These are phyloP conservation scores for Colletotrichum sp. DNA, from an alignment of 2,329 filamentous ascomycete genomes.

Conservation along the genomic window DNA sequence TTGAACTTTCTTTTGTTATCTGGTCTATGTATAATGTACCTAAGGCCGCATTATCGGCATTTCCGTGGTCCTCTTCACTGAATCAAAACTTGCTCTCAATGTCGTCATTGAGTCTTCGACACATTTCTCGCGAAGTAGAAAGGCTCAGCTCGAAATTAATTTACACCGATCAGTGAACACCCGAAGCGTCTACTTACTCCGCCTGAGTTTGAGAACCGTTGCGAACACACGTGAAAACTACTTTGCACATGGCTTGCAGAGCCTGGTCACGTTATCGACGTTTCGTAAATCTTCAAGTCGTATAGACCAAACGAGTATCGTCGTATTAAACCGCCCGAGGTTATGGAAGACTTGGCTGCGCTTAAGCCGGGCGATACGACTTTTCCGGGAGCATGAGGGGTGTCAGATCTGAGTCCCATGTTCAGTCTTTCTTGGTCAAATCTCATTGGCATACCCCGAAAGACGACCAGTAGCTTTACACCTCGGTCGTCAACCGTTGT, in stretches of 20 bases:
- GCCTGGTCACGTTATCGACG: background rate
- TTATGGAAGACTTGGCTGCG: background rate
- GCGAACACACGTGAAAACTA: background rate
- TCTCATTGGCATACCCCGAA: background rate
- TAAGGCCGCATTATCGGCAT: background rate
- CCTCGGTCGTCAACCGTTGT: background rate
- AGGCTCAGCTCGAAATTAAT: background rate
- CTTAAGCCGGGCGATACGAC: fast-evolving
- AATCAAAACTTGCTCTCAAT: background rate
- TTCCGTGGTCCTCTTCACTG: background rate
- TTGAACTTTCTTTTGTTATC: background rate
- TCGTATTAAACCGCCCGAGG: background rate
- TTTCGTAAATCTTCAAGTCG: background rate
- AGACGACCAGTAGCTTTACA: background rate
- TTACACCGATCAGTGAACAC: background rate
- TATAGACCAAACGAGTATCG: background rate
- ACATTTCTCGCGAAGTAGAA: background rate
- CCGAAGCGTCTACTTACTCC: background rate
- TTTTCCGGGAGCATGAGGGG: background rate
- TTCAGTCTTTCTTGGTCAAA: background rate
- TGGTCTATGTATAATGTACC: background rate
- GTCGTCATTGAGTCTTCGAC: background rate
- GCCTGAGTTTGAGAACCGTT: background rate
- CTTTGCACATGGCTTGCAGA: background rate
- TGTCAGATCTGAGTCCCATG: background rate